Evolutionary conservation across 2,329 filamentous ascomycete species (phyloP).

Genomic region (Talaromyces sp.): DNA sequence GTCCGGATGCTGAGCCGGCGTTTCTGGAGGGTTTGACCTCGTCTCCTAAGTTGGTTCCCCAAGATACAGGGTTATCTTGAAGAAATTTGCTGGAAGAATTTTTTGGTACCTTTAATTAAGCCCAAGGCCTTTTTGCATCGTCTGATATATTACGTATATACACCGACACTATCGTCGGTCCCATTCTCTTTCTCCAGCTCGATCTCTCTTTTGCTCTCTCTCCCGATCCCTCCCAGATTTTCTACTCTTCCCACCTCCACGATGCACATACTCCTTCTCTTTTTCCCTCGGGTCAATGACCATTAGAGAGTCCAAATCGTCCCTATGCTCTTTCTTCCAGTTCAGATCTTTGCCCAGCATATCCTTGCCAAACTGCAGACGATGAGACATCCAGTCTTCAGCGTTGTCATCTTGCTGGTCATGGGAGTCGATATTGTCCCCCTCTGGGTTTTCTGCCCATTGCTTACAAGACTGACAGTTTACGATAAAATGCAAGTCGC

Average conservation of each 20-base stretch:
- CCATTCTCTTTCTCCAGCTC: conserved; percentile 31
- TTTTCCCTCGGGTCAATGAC: conserved; percentile 91
- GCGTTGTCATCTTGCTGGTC: conserved; percentile 37
- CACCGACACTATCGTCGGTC: conserved; percentile 15
- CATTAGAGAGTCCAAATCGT: conserved; percentile 63
- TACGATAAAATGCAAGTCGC: conserved; percentile 92
- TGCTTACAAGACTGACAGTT: conserved; percentile 87
- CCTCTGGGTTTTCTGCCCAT: conserved; percentile 58
- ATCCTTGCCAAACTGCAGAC: conserved; percentile 81
- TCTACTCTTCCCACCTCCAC: conserved; percentile 58
- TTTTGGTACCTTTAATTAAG: not conserved
- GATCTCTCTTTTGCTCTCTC: conserved; percentile 30
- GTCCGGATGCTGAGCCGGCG: not conserved
- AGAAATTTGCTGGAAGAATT: not conserved
- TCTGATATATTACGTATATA: not conserved
- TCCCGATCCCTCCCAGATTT: conserved; percentile 42
- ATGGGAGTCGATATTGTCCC: conserved; percentile 47
- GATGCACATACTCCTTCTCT: conserved; percentile 56
- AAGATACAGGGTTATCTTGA: not conserved
- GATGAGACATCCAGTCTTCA: conserved; percentile 79
- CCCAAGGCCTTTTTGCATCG: not conserved
- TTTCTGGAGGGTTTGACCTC: not conserved
- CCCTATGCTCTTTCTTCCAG: conserved; percentile 77
- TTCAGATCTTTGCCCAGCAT: conserved; percentile 83
- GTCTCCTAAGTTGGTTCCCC: not conserved